Conservation (phyloP, 495 filamentous ascomycete species). For the Podospora tetraspora region DNA sequence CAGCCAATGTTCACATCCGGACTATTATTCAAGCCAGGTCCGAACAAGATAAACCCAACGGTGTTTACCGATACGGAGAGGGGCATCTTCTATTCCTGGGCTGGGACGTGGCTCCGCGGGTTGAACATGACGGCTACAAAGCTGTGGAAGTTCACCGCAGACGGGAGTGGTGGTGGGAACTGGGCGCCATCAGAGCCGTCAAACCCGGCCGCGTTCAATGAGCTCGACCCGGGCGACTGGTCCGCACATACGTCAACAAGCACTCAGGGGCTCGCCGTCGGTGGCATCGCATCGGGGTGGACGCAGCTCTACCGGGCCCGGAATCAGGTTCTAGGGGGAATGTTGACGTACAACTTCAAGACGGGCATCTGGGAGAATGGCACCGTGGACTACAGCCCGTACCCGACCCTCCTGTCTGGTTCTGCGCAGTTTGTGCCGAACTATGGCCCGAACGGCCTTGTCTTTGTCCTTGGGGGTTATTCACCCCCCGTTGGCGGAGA, state of each 20-base stretch:
- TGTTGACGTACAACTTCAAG: slow-evolving; percentile 21
- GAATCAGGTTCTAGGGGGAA: slow-evolving; percentile 18
- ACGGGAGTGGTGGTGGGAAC: slow-evolving; percentile 32
- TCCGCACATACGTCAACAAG: slow-evolving; percentile 7
- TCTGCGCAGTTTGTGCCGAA: slow-evolving; percentile 31
- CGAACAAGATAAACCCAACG: slow-evolving; percentile 19
- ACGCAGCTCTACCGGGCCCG: background rate
- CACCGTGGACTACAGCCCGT: slow-evolving; percentile 15
- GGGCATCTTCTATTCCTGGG: slow-evolving; percentile 34
- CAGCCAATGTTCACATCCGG: slow-evolving; percentile 23
- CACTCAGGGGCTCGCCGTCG: slow-evolving; percentile 15
- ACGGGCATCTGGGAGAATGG: slow-evolving; percentile 18
- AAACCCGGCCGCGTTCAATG: slow-evolving; percentile 6
- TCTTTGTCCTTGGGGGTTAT: slow-evolving; percentile 35
- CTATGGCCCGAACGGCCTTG: slow-evolving; percentile 26
- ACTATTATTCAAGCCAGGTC: slow-evolving; percentile 24
- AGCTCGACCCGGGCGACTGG: slow-evolving; percentile 2
- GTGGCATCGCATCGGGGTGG: slow-evolving; percentile 14
- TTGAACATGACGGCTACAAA: slow-evolving; percentile 17
- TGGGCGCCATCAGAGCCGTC: slow-evolving; percentile 25
- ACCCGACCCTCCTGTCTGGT: slow-evolving; percentile 12
- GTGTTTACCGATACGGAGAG: slow-evolving; percentile 26
- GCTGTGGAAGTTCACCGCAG: slow-evolving; percentile 33
- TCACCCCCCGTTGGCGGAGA: slow-evolving; percentile 20
- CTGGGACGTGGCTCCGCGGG: slow-evolving; percentile 21